A percentile compares a stretch with the other conserved stretches of the same genome.
These are phyloP conservation scores for Fusarium subtropicale DNA, from an alignment of 2,329 filamentous ascomycete species.

Conservation along the genomic window DNA sequence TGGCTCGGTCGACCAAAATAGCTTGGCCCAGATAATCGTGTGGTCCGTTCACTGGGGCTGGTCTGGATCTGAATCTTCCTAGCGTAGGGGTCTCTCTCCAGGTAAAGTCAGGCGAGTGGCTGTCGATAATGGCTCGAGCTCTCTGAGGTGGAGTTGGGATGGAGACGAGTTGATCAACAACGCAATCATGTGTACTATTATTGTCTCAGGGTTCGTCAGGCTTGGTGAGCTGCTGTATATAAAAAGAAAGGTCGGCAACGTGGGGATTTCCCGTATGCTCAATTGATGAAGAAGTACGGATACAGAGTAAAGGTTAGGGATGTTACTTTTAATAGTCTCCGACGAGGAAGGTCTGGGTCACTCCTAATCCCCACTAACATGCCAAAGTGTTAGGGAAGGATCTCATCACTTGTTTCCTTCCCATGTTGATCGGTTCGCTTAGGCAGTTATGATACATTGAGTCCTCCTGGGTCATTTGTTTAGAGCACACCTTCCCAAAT, in stretches of 20 bases:
- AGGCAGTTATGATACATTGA: constrained; percentile 1
- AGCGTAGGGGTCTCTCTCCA: constrained; percentile 31
- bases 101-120: constrained; percentile 26
- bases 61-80: constrained; percentile 45
- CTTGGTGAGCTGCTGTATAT: constrained; percentile 22
- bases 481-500: constrained; percentile 18
- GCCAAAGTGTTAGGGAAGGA: constrained; percentile 5
- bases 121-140: constrained; percentile 42
- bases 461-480: constrained; percentile 3
- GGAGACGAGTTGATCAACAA: constrained; percentile 34
- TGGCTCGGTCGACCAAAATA: constrained; percentile 45
- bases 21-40: constrained; percentile 39
- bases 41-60: constrained; percentile 42
- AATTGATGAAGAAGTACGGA: constrained; percentile 4
- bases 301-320: neutral
- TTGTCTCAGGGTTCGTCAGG: constrained; percentile 29
- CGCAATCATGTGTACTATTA: constrained; percentile 20
- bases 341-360: neutral
- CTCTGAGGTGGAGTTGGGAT: constrained; percentile 27
- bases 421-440: constrained; percentile 18
- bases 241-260: constrained; percentile 5
- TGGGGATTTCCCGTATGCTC: constrained; percentile 12
- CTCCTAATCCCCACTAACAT: neutral
- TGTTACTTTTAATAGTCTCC: constrained; percentile 18
- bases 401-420: constrained; percentile 9